Evolutionary conservation across 78 protist genomes (phyloP), one percentile per base, ranked within the genome.

Genomic region (Reticulomyxa filosa): DNA sequence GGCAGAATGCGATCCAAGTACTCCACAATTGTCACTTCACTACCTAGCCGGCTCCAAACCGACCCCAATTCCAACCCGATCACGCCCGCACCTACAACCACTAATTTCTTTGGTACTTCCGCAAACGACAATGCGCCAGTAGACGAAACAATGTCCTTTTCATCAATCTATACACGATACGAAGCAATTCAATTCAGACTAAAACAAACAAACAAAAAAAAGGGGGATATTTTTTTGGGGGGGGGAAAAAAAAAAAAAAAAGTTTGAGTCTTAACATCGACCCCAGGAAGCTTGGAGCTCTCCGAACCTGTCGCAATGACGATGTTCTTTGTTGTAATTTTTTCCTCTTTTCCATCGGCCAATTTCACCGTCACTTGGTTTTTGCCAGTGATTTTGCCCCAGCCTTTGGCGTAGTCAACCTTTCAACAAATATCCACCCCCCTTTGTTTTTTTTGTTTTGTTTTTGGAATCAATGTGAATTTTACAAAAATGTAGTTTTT

Each of bases 21-120:
- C 78, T 96, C 99, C 52, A 96, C 91, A 20, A 92, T 97, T 10
- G 95, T 90, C 13, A 93, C 96, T 52, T 95, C 66, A 11, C 96
- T 1, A n/a, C 97, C 97, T 4, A 95, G 79, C 22, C 99, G 84
- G 30, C 77, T 27, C 96, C 96, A 95, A 5, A 95, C 97, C 5
- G 92, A 79, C 33, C 97, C 97, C 71, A 64, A 0, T 27, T 6
- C 46, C 17, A 38, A 20, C 10, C 25, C 4, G 3, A 55, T 2
- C 55, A 55, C 61, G 29, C 61, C 11, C 8, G 11, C 61, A 55
- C 61, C 11, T 17, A 55, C 61, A 11, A 53, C 77, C 17, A 87
- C 63, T 67, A 95, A 10, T 27, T 72, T 53, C 81, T 90, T 67
- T 50, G 99, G 99, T n/a, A 94, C 83, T 62, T 57, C n/a, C 38